These are phyloP conservation scores for Lichtheimia hyalospora DNA, from an alignment of 371 early-diverging fungal genomes.

Conservation along the genomic window DNA sequence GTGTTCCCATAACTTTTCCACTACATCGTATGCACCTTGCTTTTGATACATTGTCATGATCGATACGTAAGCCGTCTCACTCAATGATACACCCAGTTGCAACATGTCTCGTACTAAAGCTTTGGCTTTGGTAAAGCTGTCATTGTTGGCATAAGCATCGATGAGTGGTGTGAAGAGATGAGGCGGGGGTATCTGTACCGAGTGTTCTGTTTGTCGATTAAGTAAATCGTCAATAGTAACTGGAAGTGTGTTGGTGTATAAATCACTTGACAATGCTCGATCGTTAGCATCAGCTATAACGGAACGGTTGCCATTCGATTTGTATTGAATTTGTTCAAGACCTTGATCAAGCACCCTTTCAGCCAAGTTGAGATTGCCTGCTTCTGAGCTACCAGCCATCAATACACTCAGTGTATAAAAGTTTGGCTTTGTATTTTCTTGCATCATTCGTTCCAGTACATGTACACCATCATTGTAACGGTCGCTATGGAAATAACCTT, in stretches of 20 bases:
- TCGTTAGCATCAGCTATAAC: slow-evolving; percentile 6
- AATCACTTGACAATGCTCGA: not conserved
- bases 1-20: slow-evolving; percentile 31
- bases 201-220: slow-evolving; percentile 3
- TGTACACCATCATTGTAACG: slow-evolving; percentile 22
- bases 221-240: slow-evolving; percentile 34
- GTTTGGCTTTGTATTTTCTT: slow-evolving; percentile 27
- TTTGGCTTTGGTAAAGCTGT: slow-evolving; percentile 13
- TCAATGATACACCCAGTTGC: slow-evolving; percentile 17
- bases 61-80: slow-evolving; percentile 18
- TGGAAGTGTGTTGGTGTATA: slow-evolving; percentile 23
- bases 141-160: slow-evolving; percentile 13
- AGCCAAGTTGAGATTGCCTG: slow-evolving; percentile 26
- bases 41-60: slow-evolving; percentile 35
- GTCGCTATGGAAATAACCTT: slow-evolving; percentile 30
- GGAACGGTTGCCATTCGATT: slow-evolving; percentile 1
- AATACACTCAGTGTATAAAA: slow-evolving; percentile 24
- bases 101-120: slow-evolving; percentile 22
- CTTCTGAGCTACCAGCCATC: slow-evolving; percentile 22
- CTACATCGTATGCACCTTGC: slow-evolving; percentile 24
- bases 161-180: slow-evolving; percentile 39
- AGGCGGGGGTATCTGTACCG: slow-evolving; percentile 14
- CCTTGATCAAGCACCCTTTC: slow-evolving; percentile 11
- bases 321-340: not conserved
- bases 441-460: slow-evolving; percentile 35